Evolutionary conservation across 129 eudicot species (phyloP).

Genomic region (Tagetes patula): DNA sequence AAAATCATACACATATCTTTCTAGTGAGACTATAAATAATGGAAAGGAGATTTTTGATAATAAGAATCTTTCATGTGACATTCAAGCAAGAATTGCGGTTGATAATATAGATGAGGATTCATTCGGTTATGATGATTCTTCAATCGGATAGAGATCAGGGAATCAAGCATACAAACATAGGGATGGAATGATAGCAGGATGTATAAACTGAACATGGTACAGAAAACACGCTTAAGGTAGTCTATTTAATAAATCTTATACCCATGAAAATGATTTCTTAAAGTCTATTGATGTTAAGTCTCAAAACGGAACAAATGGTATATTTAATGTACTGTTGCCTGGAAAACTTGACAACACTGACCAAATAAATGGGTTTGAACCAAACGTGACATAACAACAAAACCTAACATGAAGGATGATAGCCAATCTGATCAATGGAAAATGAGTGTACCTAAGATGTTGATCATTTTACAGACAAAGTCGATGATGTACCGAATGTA

Average conservation of each 20-base stretch:
- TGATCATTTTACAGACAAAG: slow-evolving; percentile 3
- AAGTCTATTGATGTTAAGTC: slow-evolving; percentile 12
- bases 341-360: slow-evolving; percentile 17
- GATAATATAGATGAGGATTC: slow-evolving; percentile 28
- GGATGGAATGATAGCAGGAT: slow-evolving; percentile 26
- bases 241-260: too few species aligned
- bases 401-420: slow-evolving; percentile 22
- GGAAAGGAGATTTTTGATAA: not conserved
- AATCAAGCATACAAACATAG: slow-evolving; percentile 34
- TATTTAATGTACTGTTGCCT: slow-evolving; percentile 26
- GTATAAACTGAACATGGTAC: slow-evolving; percentile 23
- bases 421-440: slow-evolving; percentile 39
- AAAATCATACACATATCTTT: slow-evolving; percentile 13
- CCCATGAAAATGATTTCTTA: slow-evolving; percentile 3
- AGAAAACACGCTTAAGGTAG: slow-evolving; percentile 12
- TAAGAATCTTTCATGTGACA: slow-evolving; percentile 18
- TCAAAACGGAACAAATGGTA: slow-evolving; percentile 15
- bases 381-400: too few species aligned
- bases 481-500: not conserved
- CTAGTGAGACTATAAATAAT: slow-evolving; percentile 11
- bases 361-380: too few species aligned
- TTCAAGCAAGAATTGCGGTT: slow-evolving; percentile 24
- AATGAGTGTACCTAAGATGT: slow-evolving; percentile 30
- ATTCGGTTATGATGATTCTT: slow-evolving; percentile 43
- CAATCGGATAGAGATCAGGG: slow-evolving; percentile 44